A percentile compares a stretch with the other conserved stretches of the same genome.
phyloP scores from a whole-genome alignment of 805 yeast genomes.

The Tetrapisispora arboricola region DNA sequence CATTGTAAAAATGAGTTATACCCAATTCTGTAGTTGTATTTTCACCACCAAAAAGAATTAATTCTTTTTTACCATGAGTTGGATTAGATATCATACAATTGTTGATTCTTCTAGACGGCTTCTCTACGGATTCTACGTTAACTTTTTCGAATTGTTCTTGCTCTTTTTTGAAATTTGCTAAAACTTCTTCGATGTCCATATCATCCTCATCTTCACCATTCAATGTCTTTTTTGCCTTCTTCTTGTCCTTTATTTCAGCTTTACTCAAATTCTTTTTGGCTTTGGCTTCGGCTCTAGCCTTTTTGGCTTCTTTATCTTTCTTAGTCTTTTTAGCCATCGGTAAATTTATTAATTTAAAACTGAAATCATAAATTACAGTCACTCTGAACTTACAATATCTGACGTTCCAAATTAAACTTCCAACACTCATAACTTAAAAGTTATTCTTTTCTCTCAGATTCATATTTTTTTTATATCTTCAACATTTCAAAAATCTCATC shows the following conservation, averaged over 20 bases:
- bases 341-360: not conserved
- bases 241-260: slow-evolving; percentile 64
- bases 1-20: slow-evolving; percentile 67
- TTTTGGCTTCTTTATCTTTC: slow-evolving; percentile 83
- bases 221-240: slow-evolving; percentile 51
- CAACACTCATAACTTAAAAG: too few relatives aligned
- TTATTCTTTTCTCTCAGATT: too few relatives aligned
- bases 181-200: slow-evolving; percentile 72
- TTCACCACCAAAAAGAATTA: slow-evolving; percentile 89
- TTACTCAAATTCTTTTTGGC: slow-evolving; percentile 65
- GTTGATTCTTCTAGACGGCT: slow-evolving; percentile 64
- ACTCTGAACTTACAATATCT: too few relatives aligned
- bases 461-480: too few relatives aligned
- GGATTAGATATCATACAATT: slow-evolving; percentile 71
- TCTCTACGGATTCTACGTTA: slow-evolving; percentile 42
- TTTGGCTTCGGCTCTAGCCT: slow-evolving; percentile 79
- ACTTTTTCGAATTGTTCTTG: slow-evolving; percentile 74
- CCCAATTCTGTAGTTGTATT: slow-evolving; percentile 36
- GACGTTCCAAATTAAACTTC: not conserved
- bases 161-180: slow-evolving; percentile 66
- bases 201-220: slow-evolving; percentile 77
- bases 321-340: slow-evolving; percentile 80
- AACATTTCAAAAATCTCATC: not conserved
- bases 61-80: slow-evolving; percentile 61
- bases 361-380: too few relatives aligned